A percentile compares a stretch with the other conserved stretches of the same genome.
Evolutionary conservation across 192 early-diverging fungal genomes (phyloP).

Genomic region (Oehlia diaphana): DNA sequence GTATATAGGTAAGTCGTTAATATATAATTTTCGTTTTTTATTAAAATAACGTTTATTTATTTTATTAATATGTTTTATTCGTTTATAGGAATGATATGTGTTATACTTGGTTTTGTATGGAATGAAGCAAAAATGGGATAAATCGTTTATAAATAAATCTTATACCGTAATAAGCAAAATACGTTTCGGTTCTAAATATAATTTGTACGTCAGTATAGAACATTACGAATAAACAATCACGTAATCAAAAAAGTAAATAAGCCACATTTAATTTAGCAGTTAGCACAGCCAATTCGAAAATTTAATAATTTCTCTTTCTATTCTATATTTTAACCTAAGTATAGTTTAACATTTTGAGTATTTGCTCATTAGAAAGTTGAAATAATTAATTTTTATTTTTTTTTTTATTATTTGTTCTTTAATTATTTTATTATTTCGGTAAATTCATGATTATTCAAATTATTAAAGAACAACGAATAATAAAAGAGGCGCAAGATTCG

Average conservation of each 20-base stretch:
- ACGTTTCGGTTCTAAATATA: too few relatives aligned
- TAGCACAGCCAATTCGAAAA: neutral
- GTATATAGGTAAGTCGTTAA: slow-evolving; percentile 11
- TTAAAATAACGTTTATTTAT: neutral
- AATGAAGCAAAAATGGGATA: neutral
- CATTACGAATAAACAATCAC: too few relatives aligned
- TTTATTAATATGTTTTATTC: neutral
- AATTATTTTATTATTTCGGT: too few relatives aligned
- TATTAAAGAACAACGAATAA: neutral
- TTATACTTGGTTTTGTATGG: neutral
- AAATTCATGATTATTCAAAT: too few relatives aligned
- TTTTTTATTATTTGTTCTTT: neutral
- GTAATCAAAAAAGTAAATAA: neutral
- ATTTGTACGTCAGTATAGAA: too few relatives aligned
- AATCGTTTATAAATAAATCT: too few relatives aligned
- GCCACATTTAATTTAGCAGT: neutral
- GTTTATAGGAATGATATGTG: slow-evolving; percentile 7
- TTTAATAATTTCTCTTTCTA: too few relatives aligned
- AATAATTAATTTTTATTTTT: neutral
- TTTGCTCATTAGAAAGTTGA: too few relatives aligned
- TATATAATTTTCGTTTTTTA: neutral
- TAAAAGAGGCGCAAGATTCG: neutral
- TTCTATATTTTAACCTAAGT: too few relatives aligned
- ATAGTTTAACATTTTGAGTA: too few relatives aligned
- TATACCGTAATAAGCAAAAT: too few relatives aligned